These are phyloP conservation scores for Staphylotrichum longicolle DNA, from an alignment of 495 filamentous ascomycete genomes.

Conservation along the genomic window DNA sequence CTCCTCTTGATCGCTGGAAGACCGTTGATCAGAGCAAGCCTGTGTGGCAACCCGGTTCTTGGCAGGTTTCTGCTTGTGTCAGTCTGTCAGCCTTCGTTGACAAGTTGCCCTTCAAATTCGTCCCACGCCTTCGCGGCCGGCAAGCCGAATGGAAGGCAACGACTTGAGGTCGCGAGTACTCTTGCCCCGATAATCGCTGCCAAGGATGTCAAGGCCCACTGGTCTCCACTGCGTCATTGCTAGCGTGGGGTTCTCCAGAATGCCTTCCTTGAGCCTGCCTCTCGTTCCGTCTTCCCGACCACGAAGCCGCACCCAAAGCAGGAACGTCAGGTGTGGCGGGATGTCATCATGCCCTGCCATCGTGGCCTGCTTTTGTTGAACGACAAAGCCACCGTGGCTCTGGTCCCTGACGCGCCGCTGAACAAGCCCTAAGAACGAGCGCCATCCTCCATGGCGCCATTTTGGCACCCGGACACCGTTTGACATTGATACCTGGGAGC, in stretches of 20 bases:
- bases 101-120: not conserved
- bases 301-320: constrained; percentile 5
- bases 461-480: too few relatives aligned
- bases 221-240: constrained; percentile 19
- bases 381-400: not conserved
- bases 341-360: constrained; percentile 2
- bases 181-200: constrained; percentile 10
- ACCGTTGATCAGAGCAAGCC: not conserved
- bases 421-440: too few relatives aligned
- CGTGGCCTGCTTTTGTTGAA: not conserved
- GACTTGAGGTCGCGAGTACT: not conserved
- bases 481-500: too few relatives aligned
- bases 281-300: not conserved
- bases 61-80: not conserved
- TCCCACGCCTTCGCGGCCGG: not conserved
- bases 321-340: not conserved
- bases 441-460: too few relatives aligned
- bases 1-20: constrained; percentile 8
- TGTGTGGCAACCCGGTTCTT: constrained; percentile 1
- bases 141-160: too few relatives aligned
- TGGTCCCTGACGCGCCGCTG: not conserved
- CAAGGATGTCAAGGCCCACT: constrained; percentile 4
- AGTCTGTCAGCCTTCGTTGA: not conserved
- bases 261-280: not conserved
- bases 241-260: constrained; percentile 8